Base-by-base conservation (phyloP, 305 asterid species). In the Ilex paraguariensis region DNA sequence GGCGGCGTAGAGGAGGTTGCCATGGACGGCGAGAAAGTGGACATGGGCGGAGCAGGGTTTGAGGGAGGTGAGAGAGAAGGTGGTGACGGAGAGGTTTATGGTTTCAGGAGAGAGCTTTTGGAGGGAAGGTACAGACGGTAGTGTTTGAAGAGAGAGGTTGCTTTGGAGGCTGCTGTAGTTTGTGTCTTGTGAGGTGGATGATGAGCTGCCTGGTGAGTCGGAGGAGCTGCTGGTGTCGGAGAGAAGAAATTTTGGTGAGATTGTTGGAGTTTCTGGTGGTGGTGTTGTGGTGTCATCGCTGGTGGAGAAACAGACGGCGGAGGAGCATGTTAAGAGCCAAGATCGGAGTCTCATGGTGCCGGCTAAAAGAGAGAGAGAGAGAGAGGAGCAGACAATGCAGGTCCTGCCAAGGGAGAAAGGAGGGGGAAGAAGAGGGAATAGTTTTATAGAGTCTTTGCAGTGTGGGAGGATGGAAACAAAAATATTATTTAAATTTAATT, bases 51-150 rank as follows among this genome's bases (percentile, higher is more conserved):
- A 60, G 60, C 62, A 40, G 60, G 77, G 83, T 12, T 52, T 54
- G 48, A 79, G 64, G 68, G 79, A 67, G 57, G 80, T 49, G 21
- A 70, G 45, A 57, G 56, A 51, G 3, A 55, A 55, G 67, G 78
- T 42, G 57, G 80, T 2, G 81, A 85, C 30, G 53, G 79, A 16
- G 49, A 69, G 46, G 56, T 66, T 67, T 33, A 75, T 10, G 70
- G 59, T 64, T 21, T 61, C 81, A 0, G 94, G 87, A 1, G 88
- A 78, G 72, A 72, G 81, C 14, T 70, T 86, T 36, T 90, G 92
- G 58, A 90, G 96, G 31, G 94, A 90, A 6, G 91, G 97, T 39
- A 89, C 69, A 17, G 97, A 90, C 31, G 96, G 96, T 56, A 85
- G 86, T 21, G 97, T 90, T 65, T 79, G 42, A 61, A 90, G 83